Percentiles rank a stretch among this genome's conserved stretches.
These are phyloP conservation scores for Phaeolepiota aurea DNA, from an alignment of 768 basidiomycete species.

Conservation along the genomic window DNA sequence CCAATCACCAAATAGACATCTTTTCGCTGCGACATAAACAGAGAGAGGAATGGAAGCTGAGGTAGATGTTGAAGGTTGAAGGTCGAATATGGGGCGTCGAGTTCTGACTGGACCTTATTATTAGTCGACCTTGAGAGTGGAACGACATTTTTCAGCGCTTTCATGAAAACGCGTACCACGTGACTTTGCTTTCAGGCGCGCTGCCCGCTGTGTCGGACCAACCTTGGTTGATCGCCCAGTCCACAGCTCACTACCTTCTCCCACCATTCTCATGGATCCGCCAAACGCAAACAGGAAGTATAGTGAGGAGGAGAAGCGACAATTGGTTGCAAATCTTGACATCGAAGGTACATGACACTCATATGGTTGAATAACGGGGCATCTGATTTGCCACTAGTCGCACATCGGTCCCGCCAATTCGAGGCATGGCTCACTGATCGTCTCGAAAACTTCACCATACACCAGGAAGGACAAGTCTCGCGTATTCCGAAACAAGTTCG, in stretches of 20 bases:
- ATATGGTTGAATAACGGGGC: background rate
- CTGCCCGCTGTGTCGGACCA: slow-evolving; percentile 3
- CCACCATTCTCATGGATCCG: slow-evolving; percentile 16
- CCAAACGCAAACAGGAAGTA: slow-evolving; percentile 24
- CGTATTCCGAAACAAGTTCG: slow-evolving; percentile 73
- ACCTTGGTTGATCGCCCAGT: slow-evolving; percentile 1
- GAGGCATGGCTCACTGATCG: slow-evolving; percentile 68
- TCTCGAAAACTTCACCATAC: slow-evolving; percentile 66
- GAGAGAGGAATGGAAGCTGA: background rate
- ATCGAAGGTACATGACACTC: slow-evolving; percentile 51
- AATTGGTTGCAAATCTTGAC: slow-evolving; percentile 70
- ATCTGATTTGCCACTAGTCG: slow-evolving; percentile 32
- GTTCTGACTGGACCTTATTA: too few species aligned
- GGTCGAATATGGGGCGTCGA: background rate
- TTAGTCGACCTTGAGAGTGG: slow-evolving; percentile 3
- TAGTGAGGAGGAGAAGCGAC: slow-evolving; percentile 64
- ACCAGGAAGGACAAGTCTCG: slow-evolving; percentile 67
- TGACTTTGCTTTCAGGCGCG: slow-evolving; percentile 18
- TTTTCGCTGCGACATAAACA: slow-evolving; percentile 21
- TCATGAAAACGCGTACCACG: slow-evolving; percentile 32
- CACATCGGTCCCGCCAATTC: slow-evolving; percentile 67
- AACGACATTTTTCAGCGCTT: slow-evolving; percentile 18
- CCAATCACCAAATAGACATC: slow-evolving; percentile 90
- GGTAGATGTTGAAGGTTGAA: slow-evolving; percentile 1
- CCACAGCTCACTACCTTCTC: slow-evolving; percentile 3